These are phyloP conservation scores for Sequoia sempervirens DNA, from an alignment of 75 land plant genomes.

Conservation along the genomic window DNA sequence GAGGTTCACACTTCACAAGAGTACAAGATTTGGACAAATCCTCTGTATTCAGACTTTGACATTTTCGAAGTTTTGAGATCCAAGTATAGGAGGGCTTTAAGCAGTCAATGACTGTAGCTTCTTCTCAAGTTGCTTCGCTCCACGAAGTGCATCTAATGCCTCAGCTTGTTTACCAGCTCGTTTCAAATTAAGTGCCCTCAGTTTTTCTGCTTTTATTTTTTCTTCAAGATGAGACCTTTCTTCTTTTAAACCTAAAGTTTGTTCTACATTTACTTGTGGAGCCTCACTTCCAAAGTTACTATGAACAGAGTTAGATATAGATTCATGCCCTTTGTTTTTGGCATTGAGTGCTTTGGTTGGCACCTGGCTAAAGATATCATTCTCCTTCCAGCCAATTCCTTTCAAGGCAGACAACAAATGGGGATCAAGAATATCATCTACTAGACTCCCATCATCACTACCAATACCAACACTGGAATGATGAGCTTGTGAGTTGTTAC, in stretches of 20 bases:
- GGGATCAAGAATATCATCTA: conserved; percentile 89
- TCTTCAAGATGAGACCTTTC: conserved; percentile 60
- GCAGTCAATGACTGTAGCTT: conserved; percentile 42
- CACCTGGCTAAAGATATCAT: conserved; percentile 12
- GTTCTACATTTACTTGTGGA: neutral
- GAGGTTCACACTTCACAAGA: neutral
- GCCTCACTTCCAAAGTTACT: conserved; percentile 13
- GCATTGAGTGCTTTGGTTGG: neutral
- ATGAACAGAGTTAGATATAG: conserved; percentile 1
- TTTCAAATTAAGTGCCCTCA: conserved; percentile 73
- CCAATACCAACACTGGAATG: conserved; percentile 12
- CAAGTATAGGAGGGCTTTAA: neutral
- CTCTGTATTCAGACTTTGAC: neutral
- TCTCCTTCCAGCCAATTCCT: conserved; percentile 67
- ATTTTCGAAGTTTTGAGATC: neutral
- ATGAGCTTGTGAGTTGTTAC: conserved; percentile 16
- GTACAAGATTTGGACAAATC: neutral
- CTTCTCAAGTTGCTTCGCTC: conserved; percentile 81
- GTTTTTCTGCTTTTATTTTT: conserved; percentile 67
- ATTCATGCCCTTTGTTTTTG: conserved; percentile 9
- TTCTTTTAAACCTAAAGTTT: conserved; percentile 12
- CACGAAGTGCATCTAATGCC: conserved; percentile 80
- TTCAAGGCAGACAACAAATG: conserved; percentile 79
- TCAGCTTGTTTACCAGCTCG: conserved; percentile 79
- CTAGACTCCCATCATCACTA: conserved; percentile 29